Base-by-base conservation (phyloP, 2,329 filamentous ascomycete genomes). In the Nemania sp. region DNA sequence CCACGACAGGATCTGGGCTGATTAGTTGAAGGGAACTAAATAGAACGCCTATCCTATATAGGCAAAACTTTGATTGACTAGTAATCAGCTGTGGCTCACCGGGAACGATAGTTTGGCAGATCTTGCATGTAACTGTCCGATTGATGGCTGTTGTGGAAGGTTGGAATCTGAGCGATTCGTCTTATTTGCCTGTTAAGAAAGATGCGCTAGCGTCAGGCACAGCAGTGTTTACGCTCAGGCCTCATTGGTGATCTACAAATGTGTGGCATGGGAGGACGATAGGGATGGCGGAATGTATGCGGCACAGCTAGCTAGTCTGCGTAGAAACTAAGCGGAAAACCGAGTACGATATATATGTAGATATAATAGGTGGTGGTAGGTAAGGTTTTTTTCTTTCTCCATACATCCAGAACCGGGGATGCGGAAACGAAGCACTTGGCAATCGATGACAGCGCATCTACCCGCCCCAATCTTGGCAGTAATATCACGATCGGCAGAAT, bases 371-470 rank as follows among this genome's bases (percentile, higher is more conserved):
- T 41, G 11, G 7, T 41, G 8, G 7, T 60, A 51, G 15, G 20
- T 24, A 55, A 15, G 7, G 35, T 32, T 32, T 32, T 32, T 32
- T 38, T n/a, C 15, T n/a, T 18, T 41, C 22, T 47, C 54, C 45
- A 43, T 27, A n/a, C 22, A 24, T 29, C 47, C 51, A 38, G 47
- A 24, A n/a, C 49, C 55, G 27, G 65, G 24, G 38, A 60, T 32
- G 43, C 29, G 60, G 61, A 64, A 45, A 32, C 54, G 54, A n/a
- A 59, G 29, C 4, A 11, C 47, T 58, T 54, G 53, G 53, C 47
- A 63, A 32, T 22, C n/a, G n/a, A 51, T 55, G 61, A 61, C 60
- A 60, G 41, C 56, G 66, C 54, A 68, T 64, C 61, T 65, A 64
- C 51, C 66, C 61, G 62, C 51, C 38, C 32, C 26, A 47, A 64